Evolutionary conservation across 805 yeast genomes (phyloP).

Genomic region (Nakazawaea wickerhamii): DNA sequence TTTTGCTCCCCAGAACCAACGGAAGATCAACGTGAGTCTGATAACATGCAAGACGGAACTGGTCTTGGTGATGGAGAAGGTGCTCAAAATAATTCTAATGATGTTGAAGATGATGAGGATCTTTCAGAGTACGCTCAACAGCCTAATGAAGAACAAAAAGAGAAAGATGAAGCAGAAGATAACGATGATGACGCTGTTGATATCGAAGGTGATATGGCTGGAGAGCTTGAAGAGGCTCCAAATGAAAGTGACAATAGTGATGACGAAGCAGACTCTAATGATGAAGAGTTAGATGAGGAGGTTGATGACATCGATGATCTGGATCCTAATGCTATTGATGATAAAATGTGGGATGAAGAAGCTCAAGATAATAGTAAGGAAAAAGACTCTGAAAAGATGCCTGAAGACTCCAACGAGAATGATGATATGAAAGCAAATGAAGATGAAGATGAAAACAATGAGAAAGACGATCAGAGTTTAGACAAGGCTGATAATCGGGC

Average conservation of each 20-base stretch:
- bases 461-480: constrained; percentile 23
- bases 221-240: constrained; percentile 76
- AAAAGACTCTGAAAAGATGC: constrained; percentile 70
- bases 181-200: constrained; percentile 90
- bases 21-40: constrained; percentile 52
- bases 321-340: constrained; percentile 94
- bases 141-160: constrained; percentile 67
- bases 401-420: constrained; percentile 47
- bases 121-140: constrained; percentile 68
- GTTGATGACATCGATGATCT: constrained; percentile 83
- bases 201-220: constrained; percentile 97
- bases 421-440: constrained; percentile 49
- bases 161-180: constrained; percentile 58
- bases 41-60: constrained; percentile 75
- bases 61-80: constrained; percentile 88
- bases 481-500: constrained; percentile 29
- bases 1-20: constrained; percentile 84
- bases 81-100: constrained; percentile 66
- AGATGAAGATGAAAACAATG: constrained; percentile 34
- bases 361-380: constrained; percentile 72
- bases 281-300: constrained; percentile 79
- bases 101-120: constrained; percentile 89
- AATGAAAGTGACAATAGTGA: constrained; percentile 53
- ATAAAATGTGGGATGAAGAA: constrained; percentile 97
- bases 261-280: constrained; percentile 45